phyloP scores from a whole-genome alignment of 1,284 basidiomycete genomes.

The Trichosporon coremiiforme region DNA sequence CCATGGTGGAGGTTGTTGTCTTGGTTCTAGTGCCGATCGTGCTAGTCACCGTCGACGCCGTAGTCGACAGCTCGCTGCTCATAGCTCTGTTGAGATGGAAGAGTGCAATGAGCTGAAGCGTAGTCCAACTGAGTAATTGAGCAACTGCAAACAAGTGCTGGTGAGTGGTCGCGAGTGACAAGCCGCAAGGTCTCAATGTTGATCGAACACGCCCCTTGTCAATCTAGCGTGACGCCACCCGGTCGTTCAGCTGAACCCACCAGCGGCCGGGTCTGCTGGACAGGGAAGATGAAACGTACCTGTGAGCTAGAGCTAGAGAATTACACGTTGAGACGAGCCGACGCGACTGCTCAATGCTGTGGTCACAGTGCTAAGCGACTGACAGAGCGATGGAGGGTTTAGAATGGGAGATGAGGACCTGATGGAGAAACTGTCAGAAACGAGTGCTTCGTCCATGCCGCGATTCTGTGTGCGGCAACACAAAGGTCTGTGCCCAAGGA shows the following conservation, averaged over 20 bases:
- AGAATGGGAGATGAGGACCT: too few relatives aligned
- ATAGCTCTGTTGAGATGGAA: background rate
- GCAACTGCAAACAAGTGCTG: background rate
- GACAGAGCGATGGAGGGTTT: background rate
- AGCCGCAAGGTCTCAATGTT: slow-evolving; percentile 13
- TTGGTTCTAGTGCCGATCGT: background rate
- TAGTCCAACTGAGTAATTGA: background rate
- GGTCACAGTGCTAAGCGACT: background rate
- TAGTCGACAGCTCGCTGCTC: background rate
- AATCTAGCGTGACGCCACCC: slow-evolving; percentile 13
- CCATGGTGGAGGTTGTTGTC: background rate
- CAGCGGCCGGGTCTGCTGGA: background rate
- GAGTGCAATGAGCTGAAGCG: background rate
- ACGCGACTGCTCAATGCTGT: background rate
- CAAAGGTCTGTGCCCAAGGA: slow-evolving; percentile 17
- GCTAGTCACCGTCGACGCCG: background rate
- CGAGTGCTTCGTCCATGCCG: background rate
- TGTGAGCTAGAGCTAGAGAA: background rate
- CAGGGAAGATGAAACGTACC: slow-evolving; percentile 17
- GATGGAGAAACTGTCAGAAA: background rate
- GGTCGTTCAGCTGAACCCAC: background rate
- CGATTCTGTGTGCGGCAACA: background rate
- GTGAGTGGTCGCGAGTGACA: background rate
- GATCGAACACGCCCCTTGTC: slow-evolving; percentile 14
- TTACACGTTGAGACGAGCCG: background rate